These are phyloP conservation scores for Platanthera guangdongensis DNA, from an alignment of 106 monocot species.

Conservation along the genomic window DNA sequence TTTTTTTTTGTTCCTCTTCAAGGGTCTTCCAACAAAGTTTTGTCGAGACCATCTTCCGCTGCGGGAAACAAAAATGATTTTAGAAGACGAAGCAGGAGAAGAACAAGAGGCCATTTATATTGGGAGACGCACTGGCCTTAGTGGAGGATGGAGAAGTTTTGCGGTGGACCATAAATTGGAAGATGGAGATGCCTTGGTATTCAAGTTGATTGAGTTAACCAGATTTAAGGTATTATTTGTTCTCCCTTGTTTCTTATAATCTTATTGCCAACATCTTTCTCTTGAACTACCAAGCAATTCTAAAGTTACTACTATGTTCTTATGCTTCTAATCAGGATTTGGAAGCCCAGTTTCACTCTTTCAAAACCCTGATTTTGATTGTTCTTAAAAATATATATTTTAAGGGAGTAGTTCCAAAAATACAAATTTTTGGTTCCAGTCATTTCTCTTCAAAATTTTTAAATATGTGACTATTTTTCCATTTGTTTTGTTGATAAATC, in stretches of 20 bases:
- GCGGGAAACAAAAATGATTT: conserved; percentile 43
- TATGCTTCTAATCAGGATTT: too few relatives aligned
- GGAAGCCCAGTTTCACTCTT: too few relatives aligned
- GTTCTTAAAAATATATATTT: too few relatives aligned
- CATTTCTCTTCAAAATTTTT: too few relatives aligned
- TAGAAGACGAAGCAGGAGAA: conserved; percentile 60
- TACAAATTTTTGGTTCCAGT: too few relatives aligned
- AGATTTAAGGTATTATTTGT: conserved; percentile 58
- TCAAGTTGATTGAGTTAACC: conserved; percentile 43
- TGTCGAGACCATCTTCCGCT: conserved; percentile 52
- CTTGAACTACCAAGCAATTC: too few relatives aligned
- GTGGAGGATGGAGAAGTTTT: conserved; percentile 86
- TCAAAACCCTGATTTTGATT: too few relatives aligned
- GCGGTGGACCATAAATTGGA: conserved; percentile 59
- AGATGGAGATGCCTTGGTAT: conserved; percentile 67
- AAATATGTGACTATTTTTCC: too few relatives aligned
- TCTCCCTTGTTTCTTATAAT: neutral
- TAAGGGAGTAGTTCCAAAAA: too few relatives aligned
- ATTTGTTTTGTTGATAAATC: too few relatives aligned
- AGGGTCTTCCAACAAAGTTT: conserved; percentile 70
- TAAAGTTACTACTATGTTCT: too few relatives aligned
- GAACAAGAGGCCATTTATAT: conserved; percentile 64
- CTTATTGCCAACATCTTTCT: too few relatives aligned
- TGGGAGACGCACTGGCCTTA: conserved; percentile 52
- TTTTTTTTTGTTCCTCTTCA: neutral